A percentile compares a stretch with the other conserved stretches of the same genome.
These are phyloP conservation scores for Fomes fomentarius DNA, from an alignment of 1,284 basidiomycete genomes.

Conservation along the genomic window DNA sequence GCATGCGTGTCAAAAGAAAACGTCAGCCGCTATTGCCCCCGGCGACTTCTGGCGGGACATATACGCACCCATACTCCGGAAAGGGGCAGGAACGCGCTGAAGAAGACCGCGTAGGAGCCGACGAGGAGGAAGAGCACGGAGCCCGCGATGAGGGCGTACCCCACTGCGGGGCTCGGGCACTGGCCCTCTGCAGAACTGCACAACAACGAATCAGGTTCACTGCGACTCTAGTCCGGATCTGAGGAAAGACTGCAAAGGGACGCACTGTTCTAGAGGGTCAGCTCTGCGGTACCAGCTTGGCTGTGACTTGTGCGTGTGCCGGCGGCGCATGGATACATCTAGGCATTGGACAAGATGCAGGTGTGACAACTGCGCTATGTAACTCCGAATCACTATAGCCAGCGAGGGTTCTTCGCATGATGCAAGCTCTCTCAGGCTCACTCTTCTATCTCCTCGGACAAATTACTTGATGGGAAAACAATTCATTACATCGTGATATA, in stretches of 20 bases:
- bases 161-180: constrained; percentile 36
- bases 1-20: background rate
- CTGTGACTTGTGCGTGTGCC: constrained; percentile 18
- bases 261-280: constrained; percentile 13
- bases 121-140: constrained; percentile 58
- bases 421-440: background rate
- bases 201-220: too few relatives aligned
- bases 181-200: constrained; percentile 7
- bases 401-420: too few relatives aligned
- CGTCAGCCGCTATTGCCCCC: background rate
- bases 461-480: background rate
- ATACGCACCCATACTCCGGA: constrained; percentile 52
- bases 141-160: constrained; percentile 51
- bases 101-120: constrained; percentile 64
- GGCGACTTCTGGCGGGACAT: background rate
- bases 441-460: background rate
- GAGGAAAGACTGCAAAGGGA: background rate
- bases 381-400: too few relatives aligned
- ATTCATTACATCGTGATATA: constrained; percentile 10
- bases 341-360: background rate
- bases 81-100: constrained; percentile 65
- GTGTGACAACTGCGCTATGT: too few relatives aligned
- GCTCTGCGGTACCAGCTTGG: constrained; percentile 21
- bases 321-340: constrained; percentile 18
- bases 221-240: too few relatives aligned